Evolutionary conservation across 1,284 basidiomycete species (phyloP).

Genomic region (Trametes polyzona): DNA sequence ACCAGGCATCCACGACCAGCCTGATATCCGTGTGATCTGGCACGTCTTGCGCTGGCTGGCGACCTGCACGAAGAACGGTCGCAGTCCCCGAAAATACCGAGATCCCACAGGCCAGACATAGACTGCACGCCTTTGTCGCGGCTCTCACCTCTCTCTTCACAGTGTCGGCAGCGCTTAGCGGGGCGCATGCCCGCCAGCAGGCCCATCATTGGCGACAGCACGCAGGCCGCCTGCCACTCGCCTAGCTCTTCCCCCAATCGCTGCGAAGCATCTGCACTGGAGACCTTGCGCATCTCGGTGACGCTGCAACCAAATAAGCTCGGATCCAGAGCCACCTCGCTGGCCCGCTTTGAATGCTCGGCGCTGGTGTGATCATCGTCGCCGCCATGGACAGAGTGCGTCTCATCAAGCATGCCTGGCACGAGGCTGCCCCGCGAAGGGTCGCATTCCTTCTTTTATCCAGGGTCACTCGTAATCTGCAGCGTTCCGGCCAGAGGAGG

Average conservation of each 20-base stretch:
- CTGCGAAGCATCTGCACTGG: neutral
- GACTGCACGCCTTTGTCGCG: neutral
- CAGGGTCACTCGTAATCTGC: conserved; percentile 24
- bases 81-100: conserved; percentile 1
- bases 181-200: conserved; percentile 23
- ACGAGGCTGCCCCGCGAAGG: conserved; percentile 29
- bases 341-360: conserved; percentile 13
- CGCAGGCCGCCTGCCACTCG: conserved; percentile 3
- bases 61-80: neutral
- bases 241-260: conserved; percentile 1
- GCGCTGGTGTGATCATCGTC: conserved; percentile 21
- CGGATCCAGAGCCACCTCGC: neutral
- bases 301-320: conserved; percentile 2
- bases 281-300: conserved; percentile 9
- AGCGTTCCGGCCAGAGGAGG: conserved; percentile 18
- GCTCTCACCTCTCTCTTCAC: conserved; percentile 18
- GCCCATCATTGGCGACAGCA: conserved; percentile 21
- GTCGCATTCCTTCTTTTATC: conserved; percentile 28
- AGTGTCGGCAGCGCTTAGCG: conserved; percentile 24
- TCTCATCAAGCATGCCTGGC: conserved; percentile 28
- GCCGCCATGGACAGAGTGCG: conserved; percentile 13
- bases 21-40: neutral
- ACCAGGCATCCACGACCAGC: neutral
- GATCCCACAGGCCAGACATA: conserved; percentile 4
- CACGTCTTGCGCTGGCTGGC: too few species aligned